Percentiles rank a stretch among this genome's conserved stretches.
phyloP scores from a whole-genome alignment of 352 stramenopile genomes.

The Phytophthora pluvialis region DNA sequence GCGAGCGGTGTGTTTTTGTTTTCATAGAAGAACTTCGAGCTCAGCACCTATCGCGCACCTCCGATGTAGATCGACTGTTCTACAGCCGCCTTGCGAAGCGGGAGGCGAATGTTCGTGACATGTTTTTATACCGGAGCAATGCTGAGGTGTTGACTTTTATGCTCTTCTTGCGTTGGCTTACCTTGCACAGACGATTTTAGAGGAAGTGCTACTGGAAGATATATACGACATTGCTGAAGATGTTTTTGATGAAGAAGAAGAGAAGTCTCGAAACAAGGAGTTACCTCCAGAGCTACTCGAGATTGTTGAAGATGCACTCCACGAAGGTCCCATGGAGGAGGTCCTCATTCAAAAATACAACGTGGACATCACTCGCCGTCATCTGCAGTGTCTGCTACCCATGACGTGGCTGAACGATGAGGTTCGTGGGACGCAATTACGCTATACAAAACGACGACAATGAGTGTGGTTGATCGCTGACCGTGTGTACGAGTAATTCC shows the following conservation, averaged over 20 bases:
- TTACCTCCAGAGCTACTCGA: constrained; percentile 69
- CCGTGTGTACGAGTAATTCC: background rate
- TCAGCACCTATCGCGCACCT: constrained; percentile 47
- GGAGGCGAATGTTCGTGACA: constrained; percentile 46
- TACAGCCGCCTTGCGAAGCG: constrained; percentile 51
- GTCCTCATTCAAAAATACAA: constrained; percentile 86
- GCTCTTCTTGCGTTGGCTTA: background rate
- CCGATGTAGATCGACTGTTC: constrained; percentile 46
- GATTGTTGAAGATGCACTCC: constrained; percentile 63
- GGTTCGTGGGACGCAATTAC: constrained; percentile 27
- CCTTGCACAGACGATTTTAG: constrained; percentile 50
- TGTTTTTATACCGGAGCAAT: background rate
- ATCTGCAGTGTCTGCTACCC: constrained; percentile 77
- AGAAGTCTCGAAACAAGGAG: constrained; percentile 53
- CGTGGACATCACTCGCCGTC: constrained; percentile 75
- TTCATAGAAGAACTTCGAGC: constrained; percentile 43
- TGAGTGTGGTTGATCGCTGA: constrained; percentile 1
- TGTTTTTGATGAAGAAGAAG: constrained; percentile 59
- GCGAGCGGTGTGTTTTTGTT: background rate
- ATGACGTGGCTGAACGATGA: constrained; percentile 84
- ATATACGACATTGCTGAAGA: constrained; percentile 66
- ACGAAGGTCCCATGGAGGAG: constrained; percentile 58
- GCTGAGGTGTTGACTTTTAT: background rate
- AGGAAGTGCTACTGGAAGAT: constrained; percentile 67
- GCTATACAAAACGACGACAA: background rate